Conservation (phyloP, 352 stramenopile species). For the Phytopythium ostracodes region DNA sequence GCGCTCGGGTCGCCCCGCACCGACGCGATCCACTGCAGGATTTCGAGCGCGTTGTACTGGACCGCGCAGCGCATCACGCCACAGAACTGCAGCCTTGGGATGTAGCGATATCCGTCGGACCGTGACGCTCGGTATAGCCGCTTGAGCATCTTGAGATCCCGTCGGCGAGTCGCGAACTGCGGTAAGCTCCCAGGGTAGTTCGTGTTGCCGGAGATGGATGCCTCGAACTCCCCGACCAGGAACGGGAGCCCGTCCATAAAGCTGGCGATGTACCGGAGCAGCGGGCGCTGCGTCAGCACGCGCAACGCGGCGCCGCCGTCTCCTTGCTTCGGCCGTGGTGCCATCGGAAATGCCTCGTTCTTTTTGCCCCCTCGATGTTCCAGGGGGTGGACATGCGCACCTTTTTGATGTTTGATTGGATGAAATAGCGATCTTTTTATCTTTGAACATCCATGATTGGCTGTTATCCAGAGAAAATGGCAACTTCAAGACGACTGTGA, state of each 20-base stretch:
- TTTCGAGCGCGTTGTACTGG: conserved; percentile 20
- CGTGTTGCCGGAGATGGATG: conserved; percentile 13
- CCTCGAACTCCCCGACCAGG: conserved; percentile 16
- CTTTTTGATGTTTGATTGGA: neutral
- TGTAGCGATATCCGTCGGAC: conserved; percentile 5
- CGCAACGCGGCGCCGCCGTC: conserved; percentile 11
- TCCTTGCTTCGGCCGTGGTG: neutral
- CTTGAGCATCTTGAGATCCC: conserved; percentile 18
- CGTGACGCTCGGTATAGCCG: conserved; percentile 10
- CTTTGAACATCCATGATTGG: neutral
- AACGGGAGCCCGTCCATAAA: conserved; percentile 22
- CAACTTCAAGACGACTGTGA: neutral
- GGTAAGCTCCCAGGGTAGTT: conserved; percentile 20
- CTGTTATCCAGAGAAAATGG: neutral
- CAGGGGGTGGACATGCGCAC: neutral
- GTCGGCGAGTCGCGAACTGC: conserved; percentile 21
- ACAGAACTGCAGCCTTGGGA: conserved; percentile 21
- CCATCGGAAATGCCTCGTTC: too few relatives aligned
- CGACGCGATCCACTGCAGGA: conserved; percentile 21
- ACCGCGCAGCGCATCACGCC: conserved; percentile 21
- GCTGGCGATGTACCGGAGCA: conserved; percentile 21
- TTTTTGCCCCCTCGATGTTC: neutral
- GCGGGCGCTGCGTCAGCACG: conserved; percentile 15
- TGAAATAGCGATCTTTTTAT: neutral
- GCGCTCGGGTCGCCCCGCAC: neutral